Evolutionary conservation across 208 protist genomes (phyloP), one percentile per base, ranked within the genome.

Genomic region (Acanthamoeba triangularis): DNA sequence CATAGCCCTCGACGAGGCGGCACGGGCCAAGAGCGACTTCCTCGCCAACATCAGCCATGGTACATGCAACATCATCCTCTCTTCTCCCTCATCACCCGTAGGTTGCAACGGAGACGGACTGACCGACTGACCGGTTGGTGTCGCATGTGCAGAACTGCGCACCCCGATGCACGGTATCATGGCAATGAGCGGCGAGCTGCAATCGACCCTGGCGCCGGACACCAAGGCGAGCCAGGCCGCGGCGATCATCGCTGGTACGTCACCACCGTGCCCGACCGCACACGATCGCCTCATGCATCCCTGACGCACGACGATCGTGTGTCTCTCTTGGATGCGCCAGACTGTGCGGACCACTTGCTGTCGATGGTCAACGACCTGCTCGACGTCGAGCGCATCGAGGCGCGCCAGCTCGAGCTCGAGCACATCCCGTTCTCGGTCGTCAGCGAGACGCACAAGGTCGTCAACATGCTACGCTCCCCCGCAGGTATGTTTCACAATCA

Each of bases 1-100:
- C 18, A 30, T 4, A 11, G 41, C 63, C 90, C 91, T 76, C n/a
- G 25, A 13, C 33, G n/a, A 94, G 8, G 25, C 10, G 13, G 13
- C 16, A 3, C 44, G 23, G 23, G 90, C 59, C 65, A 94, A 94
- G 44, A 80, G 33, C 65, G 28, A 56, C 44, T 94, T 94, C 67
- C 44, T 94, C 18, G 90, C 90, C 67, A 94, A 94, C 90, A 82
- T 94, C 56, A 94, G 90, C 63, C 90, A 94, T 30, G 84, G 78
- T 87, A 33, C 30, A 33, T 7, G 0, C 44, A 47, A 47, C 44
- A 47, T 47, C 5, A 47, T 47, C 28, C 10, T 33, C 41, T 10
- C 78, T 4, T 63, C 56, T 56, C 23, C 20, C 49, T 6, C 78
- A 56, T 59, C 52, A 14, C 2, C 52, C 13, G 18, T 23, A 2